Base-by-base conservation (phyloP, 805 yeast genomes). In the Yamadazyma phyllophila region DNA sequence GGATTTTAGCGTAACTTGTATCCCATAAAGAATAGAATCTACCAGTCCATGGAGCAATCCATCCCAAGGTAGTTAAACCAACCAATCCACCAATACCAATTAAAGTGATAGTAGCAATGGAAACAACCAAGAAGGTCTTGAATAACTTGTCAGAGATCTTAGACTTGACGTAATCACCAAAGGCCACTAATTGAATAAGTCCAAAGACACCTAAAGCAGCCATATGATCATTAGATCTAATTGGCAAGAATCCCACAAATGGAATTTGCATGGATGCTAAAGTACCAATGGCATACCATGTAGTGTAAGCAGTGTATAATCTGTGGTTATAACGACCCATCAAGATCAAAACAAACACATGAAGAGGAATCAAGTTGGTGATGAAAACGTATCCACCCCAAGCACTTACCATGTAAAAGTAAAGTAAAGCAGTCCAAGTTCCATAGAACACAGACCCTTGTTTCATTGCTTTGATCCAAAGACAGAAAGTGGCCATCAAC, bases 331-430 rank as follows among this genome's bases (percentile, higher is more conserved):
- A 94, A 60, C 99, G 84, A 43, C 99, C 99, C 98, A 94, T 94
- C 54, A 88, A 69, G 43, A 94, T 69, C 62, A 94, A 74, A 41
- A 89, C 91, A 61, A 94, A 91, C 20, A 91, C 90, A 64, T 94
- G 99, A 56, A 94, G 74, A 39, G 99, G 99, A 58, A 94, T 89
- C 76, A 95, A 82, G 71, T 94, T 94, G 48, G 99, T 94, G 69
- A 94, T 95, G 75, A 94, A 94, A 43, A 95, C 99, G 63, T 94
- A 94, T 24, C 99, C 99, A 74, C 99, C 99, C 97, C 99, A 91
- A 10, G 99, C 99, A 39, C 96, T 83, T 43, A 94, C 99, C 99
- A 94, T 94, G 76, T 94, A 94, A 69, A 95, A 94, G 73, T 95
- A 94, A 58, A 83, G 85, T 29, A 89, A 63, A 1, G 99, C 96